Percentiles rank a stretch among this genome's conserved stretches.
Evolutionary conservation across 495 filamentous ascomycete genomes (phyloP).

Genomic region (Penicillium flavigenum): DNA sequence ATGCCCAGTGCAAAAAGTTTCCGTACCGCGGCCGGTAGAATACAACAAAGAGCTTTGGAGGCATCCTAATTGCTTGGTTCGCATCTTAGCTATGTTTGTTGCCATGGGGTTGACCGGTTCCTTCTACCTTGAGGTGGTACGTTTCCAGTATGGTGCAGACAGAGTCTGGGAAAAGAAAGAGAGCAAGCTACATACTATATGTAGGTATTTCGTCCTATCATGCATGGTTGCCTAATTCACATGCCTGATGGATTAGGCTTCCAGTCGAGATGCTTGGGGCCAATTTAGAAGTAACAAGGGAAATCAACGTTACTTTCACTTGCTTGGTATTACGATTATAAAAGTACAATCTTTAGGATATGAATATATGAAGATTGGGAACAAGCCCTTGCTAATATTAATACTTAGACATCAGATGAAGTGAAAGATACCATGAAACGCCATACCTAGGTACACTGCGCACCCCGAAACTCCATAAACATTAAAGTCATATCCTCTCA

Average conservation of each 20-base stretch:
- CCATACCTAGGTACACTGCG: background rate
- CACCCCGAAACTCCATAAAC: background rate
- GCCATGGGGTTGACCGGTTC: background rate
- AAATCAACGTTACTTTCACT: background rate
- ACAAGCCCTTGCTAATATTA: background rate
- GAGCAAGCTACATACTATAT: background rate
- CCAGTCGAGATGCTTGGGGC: background rate
- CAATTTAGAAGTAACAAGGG: background rate
- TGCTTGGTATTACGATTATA: background rate
- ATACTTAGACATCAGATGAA: background rate
- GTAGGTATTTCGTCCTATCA: background rate
- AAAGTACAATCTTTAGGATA: background rate
- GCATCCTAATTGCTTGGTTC: background rate
- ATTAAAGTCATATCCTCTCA: constrained; percentile 6
- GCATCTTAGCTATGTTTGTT: background rate
- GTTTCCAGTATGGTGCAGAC: background rate
- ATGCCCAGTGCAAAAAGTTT: background rate
- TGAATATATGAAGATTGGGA: background rate
- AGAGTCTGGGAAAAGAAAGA: background rate
- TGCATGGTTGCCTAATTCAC: background rate
- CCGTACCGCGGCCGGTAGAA: background rate
- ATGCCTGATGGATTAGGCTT: background rate
- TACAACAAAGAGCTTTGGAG: background rate
- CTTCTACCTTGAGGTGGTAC: background rate
- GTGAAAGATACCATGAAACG: background rate